Evolutionary conservation across 2,329 filamentous ascomycete genomes (phyloP), one percentile per base, ranked within the genome.

Genomic region (Epichloe hybrida): DNA sequence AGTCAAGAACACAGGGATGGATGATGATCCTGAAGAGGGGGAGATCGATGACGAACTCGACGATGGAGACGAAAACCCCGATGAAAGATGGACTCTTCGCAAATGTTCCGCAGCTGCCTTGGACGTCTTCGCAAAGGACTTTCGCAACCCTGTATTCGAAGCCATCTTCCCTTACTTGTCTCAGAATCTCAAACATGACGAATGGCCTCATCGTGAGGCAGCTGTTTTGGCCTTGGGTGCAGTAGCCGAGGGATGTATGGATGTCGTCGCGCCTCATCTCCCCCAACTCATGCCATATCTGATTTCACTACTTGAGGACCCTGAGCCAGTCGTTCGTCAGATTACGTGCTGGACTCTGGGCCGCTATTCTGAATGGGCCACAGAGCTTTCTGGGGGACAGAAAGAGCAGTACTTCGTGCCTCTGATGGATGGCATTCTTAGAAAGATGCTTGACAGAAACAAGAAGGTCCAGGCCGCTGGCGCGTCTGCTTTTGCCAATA

Each of bases 281-380:
- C 89, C 88, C 2, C 85, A 95, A 63, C 75, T 98, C 40, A 82
- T 97, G 2, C 86, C 88, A 1, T 98, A 95, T 64, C 78, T 98
- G 46, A 85, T 97, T 58, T 84, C 85, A 7, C 77, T 96, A 0
- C 75, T 98, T 37, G 80, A 85, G 52, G 93, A 98, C 62, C 64
- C 77, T 1, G 89, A 96, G 66, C 88, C 93, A 13, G 85, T 97
- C 13, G 91, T 98, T 38, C 80, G 93, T 54, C 88, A 95, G 64
- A 98, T 98, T 57, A 97, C 91, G 23, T 98, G 93, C 68, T 98
- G 93, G 93, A 94, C 93, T 5, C 77, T 98, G 21, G 90, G 90
- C 17, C 80, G 93, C 44, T 98, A 96, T 67, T 95, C 93, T 5
- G 75, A 83, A 43, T 98, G 93, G 93, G 91, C 90, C 9, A 85